Evolutionary conservation across 768 basidiomycete species (phyloP).

Genomic region (Rhizopogon roseolus): DNA sequence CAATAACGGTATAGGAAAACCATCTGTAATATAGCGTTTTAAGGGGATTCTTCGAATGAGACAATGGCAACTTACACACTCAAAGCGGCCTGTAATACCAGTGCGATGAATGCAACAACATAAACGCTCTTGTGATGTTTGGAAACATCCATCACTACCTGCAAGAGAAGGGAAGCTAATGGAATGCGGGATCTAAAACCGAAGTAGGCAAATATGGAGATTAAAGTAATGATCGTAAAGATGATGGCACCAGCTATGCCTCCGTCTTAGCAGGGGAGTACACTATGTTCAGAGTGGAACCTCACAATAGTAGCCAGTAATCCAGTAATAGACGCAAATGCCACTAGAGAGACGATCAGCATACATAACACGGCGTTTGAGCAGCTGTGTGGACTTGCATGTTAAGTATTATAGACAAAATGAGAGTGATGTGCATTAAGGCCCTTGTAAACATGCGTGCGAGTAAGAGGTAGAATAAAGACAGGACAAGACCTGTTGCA

Average conservation of each 20-base stretch:
- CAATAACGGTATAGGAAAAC: slow-evolving; percentile 75
- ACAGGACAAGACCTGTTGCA: slow-evolving; percentile 62
- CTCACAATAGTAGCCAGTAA: slow-evolving; percentile 65
- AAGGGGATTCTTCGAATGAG: background rate
- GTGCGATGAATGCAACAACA: slow-evolving; percentile 64
- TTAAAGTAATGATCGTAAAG: slow-evolving; percentile 73
- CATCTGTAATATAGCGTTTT: slow-evolving; percentile 38
- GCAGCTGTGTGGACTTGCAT: slow-evolving; percentile 40
- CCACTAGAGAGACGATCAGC: slow-evolving; percentile 36
- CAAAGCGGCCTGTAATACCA: slow-evolving; percentile 67
- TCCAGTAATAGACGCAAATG: slow-evolving; percentile 73
- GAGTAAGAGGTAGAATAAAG: slow-evolving; percentile 62
- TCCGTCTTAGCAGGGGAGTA: slow-evolving; percentile 4
- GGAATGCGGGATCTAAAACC: slow-evolving; percentile 73
- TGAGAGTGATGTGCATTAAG: slow-evolving; percentile 74
- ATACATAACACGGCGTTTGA: background rate
- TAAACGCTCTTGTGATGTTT: slow-evolving; percentile 82
- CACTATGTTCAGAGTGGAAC: slow-evolving; percentile 13
- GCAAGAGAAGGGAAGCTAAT: slow-evolving; percentile 70
- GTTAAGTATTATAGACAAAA: slow-evolving; percentile 58
- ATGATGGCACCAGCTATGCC: slow-evolving; percentile 72
- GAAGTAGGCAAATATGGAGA: slow-evolving; percentile 73
- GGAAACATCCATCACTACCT: slow-evolving; percentile 80
- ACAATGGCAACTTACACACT: slow-evolving; percentile 47
- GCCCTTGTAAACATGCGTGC: slow-evolving; percentile 65